Percentiles rank a stretch among this genome's conserved stretches.
Conservation (phyloP, 202 grass and related monocot species). For the Dendrocalamus latiflorus region DNA sequence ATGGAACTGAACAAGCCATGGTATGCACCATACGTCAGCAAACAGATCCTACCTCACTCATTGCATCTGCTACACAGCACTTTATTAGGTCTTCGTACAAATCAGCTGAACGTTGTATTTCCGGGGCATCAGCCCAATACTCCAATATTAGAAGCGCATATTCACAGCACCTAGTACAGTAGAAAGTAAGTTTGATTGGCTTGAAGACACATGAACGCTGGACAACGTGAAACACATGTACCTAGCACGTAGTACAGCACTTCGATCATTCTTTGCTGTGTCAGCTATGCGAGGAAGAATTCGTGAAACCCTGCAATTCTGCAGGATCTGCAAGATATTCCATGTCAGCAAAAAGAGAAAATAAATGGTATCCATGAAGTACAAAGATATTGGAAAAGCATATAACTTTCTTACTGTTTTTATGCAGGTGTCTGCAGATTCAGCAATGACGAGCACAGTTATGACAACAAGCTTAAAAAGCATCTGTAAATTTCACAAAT, state of each 20-base stretch:
- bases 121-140: conserved; percentile 96
- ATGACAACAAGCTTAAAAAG: conserved; percentile 99
- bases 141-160: conserved; percentile 80
- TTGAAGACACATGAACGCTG: conserved; percentile 25
- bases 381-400: conserved; percentile 9
- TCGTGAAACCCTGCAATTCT: conserved; percentile 88
- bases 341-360: conserved; percentile 22
- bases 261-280: conserved; percentile 92
- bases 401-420: conserved; percentile 73
- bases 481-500: conserved; percentile 44
- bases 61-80: conserved; percentile 92
- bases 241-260: conserved; percentile 90
- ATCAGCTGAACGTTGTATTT: conserved; percentile 93
- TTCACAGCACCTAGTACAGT: conserved; percentile 75
- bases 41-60: conserved; percentile 79
- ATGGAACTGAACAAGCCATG: not conserved
- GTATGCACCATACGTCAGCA: not conserved
- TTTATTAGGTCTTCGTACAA: conserved; percentile 94
- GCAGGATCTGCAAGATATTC: conserved; percentile 53
- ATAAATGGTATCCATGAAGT: conserved; percentile 12
- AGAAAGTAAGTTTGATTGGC: conserved; percentile 21
- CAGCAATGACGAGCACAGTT: conserved; percentile 94
- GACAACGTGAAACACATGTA: conserved; percentile 25
- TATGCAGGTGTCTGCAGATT: conserved; percentile 92
- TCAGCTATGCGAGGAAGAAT: conserved; percentile 86